A percentile compares a stretch with the other conserved stretches of the same genome.
Evolutionary conservation across 805 yeast species (phyloP).

Genomic region (Kregervanrija delftensis): DNA sequence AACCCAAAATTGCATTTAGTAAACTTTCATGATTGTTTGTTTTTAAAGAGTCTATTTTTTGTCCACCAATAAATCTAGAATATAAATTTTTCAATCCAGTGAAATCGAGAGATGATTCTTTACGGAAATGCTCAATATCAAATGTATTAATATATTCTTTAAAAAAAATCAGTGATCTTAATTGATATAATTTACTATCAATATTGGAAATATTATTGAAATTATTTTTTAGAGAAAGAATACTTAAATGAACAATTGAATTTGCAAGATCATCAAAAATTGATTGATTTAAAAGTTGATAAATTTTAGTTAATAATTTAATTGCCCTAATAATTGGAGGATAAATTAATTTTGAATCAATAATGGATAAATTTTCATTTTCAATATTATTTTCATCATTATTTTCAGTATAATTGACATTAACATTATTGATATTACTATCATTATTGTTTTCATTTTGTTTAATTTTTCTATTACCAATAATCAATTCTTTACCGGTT

Average conservation of each 20-base stretch:
- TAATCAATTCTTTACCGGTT: constrained; percentile 56
- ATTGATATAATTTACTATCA: constrained; percentile 59
- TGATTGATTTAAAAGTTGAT: constrained; percentile 67
- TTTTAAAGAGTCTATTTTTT: not conserved
- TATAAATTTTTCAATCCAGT: constrained; percentile 57
- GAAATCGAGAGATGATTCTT: constrained; percentile 74
- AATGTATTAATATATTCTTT: constrained; percentile 64
- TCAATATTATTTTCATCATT: not conserved
- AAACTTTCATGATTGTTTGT: constrained; percentile 12
- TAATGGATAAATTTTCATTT: constrained; percentile 6
- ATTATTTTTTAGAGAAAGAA: constrained; percentile 52
- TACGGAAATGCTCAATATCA: constrained; percentile 70
- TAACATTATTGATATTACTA: not conserved
- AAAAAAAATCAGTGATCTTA: constrained; percentile 66
- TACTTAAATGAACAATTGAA: constrained; percentile 72
- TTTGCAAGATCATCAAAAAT: constrained; percentile 90
- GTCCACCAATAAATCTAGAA: constrained; percentile 15
- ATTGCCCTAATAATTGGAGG: constrained; percentile 69
- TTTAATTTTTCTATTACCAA: constrained; percentile 35
- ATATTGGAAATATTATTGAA: constrained; percentile 41
- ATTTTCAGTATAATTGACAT: not conserved
- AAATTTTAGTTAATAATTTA: constrained; percentile 65
- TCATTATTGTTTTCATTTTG: not conserved
- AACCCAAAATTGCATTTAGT: constrained; percentile 33
- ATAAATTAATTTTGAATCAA: constrained; percentile 31